A percentile compares a stretch with the other conserved stretches of the same genome.
Evolutionary conservation across 805 yeast species (phyloP).

Genomic region (Suhomyces xylopsoci): DNA sequence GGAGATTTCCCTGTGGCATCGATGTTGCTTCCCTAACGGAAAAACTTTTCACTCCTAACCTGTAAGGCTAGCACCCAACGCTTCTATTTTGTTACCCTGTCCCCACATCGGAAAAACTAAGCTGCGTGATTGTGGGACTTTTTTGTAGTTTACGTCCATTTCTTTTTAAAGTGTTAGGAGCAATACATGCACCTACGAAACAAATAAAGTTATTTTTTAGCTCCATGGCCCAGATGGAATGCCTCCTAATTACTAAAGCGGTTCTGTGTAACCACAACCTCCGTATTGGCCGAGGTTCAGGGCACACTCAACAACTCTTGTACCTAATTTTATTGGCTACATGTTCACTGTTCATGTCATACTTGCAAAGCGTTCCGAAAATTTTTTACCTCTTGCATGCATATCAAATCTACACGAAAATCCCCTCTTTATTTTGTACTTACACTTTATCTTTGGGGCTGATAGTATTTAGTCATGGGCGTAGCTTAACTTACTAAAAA

Average conservation of each 20-base stretch:
- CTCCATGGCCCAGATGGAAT: background rate
- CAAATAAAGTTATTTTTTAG: background rate
- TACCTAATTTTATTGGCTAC: background rate
- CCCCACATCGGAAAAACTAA: background rate
- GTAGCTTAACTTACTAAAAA: background rate
- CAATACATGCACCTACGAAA: background rate
- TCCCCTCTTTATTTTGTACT: background rate
- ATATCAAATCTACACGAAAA: background rate
- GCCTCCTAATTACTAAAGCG: background rate
- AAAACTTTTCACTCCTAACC: background rate
- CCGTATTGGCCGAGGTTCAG: slow-evolving; percentile 1
- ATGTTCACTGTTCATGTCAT: background rate
- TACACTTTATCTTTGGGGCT: background rate
- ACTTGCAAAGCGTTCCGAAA: background rate
- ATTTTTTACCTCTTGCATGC: background rate
- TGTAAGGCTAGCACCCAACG: background rate
- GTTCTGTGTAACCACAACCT: background rate
- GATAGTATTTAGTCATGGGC: background rate
- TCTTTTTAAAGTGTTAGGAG: background rate
- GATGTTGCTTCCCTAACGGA: background rate
- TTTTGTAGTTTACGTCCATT: background rate
- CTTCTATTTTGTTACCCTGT: background rate
- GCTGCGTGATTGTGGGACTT: background rate
- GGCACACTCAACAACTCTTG: background rate
- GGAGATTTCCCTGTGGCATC: background rate